Conservation (phyloP, 2,329 filamentous ascomycete genomes). For the Paraphoma chrysanthemicola region DNA sequence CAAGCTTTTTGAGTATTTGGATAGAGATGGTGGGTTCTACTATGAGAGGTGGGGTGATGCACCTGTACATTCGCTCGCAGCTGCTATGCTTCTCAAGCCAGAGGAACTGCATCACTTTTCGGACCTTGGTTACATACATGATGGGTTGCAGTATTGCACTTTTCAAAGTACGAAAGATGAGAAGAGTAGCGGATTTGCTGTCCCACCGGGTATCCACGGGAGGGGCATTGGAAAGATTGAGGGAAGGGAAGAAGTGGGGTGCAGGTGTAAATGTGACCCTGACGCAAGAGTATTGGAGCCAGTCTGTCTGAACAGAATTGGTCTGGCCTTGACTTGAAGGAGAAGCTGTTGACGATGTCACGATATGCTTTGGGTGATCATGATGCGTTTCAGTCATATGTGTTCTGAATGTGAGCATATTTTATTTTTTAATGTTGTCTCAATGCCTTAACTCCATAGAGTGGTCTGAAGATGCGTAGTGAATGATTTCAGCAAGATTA, state of each 20-base stretch:
- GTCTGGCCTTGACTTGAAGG: not conserved
- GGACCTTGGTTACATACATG: constrained; percentile 85
- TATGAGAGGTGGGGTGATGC: constrained; percentile 80
- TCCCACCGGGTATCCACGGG: not conserved
- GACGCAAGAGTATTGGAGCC: constrained; percentile 4
- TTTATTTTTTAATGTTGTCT: too few relatives aligned
- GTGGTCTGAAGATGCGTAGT: too few relatives aligned
- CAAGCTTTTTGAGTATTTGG: constrained; percentile 88
- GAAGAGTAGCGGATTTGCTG: constrained; percentile 1
- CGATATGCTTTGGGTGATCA: not conserved
- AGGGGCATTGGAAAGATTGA: not conserved
- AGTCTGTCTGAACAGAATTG: constrained; percentile 7
- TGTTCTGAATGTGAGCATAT: not conserved
- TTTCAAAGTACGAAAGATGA: constrained; percentile 6
- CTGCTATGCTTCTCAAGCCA: constrained; percentile 86
- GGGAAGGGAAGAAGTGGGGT: constrained; percentile 7
- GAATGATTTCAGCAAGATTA: too few relatives aligned
- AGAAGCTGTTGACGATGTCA: not conserved
- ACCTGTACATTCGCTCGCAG: constrained; percentile 88
- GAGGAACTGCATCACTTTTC: constrained; percentile 95
- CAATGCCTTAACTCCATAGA: too few relatives aligned
- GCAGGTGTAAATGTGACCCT: constrained; percentile 12
- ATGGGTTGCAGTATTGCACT: constrained; percentile 18
- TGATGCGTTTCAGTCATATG: not conserved
- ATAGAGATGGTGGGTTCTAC: constrained; percentile 19